These are phyloP conservation scores for Boletus speciosus DNA, from an alignment of 768 basidiomycete genomes.

Conservation along the genomic window DNA sequence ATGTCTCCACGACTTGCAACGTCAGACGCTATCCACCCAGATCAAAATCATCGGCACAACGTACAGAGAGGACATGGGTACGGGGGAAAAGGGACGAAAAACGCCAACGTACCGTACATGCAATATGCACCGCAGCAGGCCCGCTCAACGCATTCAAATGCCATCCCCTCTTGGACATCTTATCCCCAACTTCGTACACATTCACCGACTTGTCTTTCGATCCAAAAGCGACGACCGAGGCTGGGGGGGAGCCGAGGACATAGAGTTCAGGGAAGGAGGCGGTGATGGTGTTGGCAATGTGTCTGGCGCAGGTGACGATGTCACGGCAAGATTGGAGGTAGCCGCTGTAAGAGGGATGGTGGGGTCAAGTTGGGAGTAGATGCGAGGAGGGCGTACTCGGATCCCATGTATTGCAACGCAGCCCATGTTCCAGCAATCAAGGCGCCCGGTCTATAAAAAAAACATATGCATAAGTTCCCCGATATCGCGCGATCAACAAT, in stretches of 20 bases:
- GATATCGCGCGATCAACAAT: neutral
- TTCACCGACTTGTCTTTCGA: conserved; percentile 52
- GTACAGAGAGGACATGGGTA: too few relatives aligned
- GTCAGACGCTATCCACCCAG: conserved; percentile 60
- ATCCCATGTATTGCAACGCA: conserved; percentile 90
- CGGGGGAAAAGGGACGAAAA: neutral
- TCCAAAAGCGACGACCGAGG: conserved; percentile 88
- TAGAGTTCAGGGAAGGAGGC: conserved; percentile 77
- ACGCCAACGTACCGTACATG: conserved; percentile 70
- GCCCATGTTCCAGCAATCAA: conserved; percentile 96
- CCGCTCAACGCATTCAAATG: conserved; percentile 81
- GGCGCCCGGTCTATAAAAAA: conserved; percentile 69
- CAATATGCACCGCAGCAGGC: conserved; percentile 87
- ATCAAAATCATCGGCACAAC: neutral
- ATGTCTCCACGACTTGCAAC: conserved; percentile 67
- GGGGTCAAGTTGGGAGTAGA: neutral
- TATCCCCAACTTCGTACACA: conserved; percentile 87
- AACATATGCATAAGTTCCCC: neutral
- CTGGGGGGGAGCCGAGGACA: conserved; percentile 84
- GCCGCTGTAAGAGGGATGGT: conserved; percentile 46
- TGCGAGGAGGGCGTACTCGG: conserved; percentile 50
- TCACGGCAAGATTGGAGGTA: conserved; percentile 81
- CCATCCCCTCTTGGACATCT: conserved; percentile 85
- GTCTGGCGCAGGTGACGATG: conserved; percentile 74
- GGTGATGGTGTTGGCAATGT: conserved; percentile 64